These are phyloP conservation scores for Chamaecrista fasciculata DNA, from an alignment of 306 rosid species.

Conservation along the genomic window DNA sequence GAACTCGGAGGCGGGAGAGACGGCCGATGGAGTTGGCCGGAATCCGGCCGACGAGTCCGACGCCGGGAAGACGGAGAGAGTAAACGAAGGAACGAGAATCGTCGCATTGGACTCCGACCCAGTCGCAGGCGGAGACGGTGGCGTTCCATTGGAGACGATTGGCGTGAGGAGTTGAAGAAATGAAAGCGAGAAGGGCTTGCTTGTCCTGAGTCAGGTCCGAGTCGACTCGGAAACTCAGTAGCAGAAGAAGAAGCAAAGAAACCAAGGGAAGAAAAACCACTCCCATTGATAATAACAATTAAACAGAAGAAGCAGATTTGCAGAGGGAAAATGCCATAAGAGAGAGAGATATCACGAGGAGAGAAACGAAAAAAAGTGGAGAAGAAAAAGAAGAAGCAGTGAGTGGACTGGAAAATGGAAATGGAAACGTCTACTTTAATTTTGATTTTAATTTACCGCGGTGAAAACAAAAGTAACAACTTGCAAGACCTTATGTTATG, in stretches of 20 bases:
- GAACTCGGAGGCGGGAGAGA: slow-evolving; percentile 46
- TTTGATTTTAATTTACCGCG: too few species aligned
- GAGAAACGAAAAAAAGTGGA: too few species aligned
- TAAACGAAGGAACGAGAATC: slow-evolving; percentile 36
- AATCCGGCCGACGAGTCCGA: slow-evolving; percentile 60
- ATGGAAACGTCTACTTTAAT: too few species aligned
- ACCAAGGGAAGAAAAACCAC: not conserved
- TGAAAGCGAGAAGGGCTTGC: slow-evolving; percentile 58
- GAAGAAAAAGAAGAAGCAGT: too few species aligned
- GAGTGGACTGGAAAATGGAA: too few species aligned
- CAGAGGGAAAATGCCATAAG: too few species aligned
- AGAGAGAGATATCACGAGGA: too few species aligned
- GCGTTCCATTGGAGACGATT: slow-evolving; percentile 64
- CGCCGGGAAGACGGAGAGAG: slow-evolving; percentile 62
- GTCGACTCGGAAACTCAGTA: slow-evolving; percentile 27
- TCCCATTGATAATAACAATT: slow-evolving; percentile 43
- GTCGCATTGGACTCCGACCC: slow-evolving; percentile 66
- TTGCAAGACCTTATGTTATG: too few species aligned
- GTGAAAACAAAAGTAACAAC: too few species aligned
- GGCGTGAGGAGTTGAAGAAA: slow-evolving; percentile 46
- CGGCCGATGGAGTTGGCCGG: slow-evolving; percentile 56
- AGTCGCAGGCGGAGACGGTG: slow-evolving; percentile 56
- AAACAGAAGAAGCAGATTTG: too few species aligned
- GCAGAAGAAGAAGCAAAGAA: slow-evolving; percentile 20
- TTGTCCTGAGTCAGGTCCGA: slow-evolving; percentile 68